Evolutionary conservation across 331 rosid genomes (phyloP), one percentile per base, ranked within the genome.

Genomic region (Stylosanthes scabra): DNA sequence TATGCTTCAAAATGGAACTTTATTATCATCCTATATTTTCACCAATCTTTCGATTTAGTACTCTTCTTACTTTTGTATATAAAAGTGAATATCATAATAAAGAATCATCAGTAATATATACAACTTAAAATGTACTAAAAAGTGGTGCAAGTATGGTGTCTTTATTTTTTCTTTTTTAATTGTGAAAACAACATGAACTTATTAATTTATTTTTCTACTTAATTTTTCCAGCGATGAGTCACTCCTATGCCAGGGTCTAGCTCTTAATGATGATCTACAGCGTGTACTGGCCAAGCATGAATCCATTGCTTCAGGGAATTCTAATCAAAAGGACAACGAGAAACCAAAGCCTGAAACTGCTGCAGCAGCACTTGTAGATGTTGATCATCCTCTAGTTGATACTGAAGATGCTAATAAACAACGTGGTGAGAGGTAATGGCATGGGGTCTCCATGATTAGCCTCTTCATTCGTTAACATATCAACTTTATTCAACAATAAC

Each of bases 201-300:
- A 71, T 14, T 63, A 11, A 50, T 42, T 59, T 56, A 13, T 42
- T 49, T 63, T 60, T 37, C 37, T 76, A 57, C 61, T 15, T 62
- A 49, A 52, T 46, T 61, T 58, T 82, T 70, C 70, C 78, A 95
- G 99, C 63, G 99, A 95, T 2, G 99, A 95, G 83, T 92, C 99
- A 79, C 92, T 95, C 58, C 86, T 95, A 29, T 86, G 98, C 86
- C 97, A 95, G 83, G 99, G 99, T 77, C 80, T 95, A 67, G 84
- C 97, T 16, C 81, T 95, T 68, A 92, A 95, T 86, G 99, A 95
- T 84, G 99, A 95, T 74, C 82, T 95, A 86, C 97, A 95, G 83
- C 93, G 97, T 58, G 81, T 95, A 59, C 85, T 95, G 68, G 88
- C 91, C 74, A 95, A 83, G 87, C 96, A 92, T 64, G 99, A 95